phyloP scores from a whole-genome alignment of 441 rosid genomes.

The Syzygium syzygioides region DNA sequence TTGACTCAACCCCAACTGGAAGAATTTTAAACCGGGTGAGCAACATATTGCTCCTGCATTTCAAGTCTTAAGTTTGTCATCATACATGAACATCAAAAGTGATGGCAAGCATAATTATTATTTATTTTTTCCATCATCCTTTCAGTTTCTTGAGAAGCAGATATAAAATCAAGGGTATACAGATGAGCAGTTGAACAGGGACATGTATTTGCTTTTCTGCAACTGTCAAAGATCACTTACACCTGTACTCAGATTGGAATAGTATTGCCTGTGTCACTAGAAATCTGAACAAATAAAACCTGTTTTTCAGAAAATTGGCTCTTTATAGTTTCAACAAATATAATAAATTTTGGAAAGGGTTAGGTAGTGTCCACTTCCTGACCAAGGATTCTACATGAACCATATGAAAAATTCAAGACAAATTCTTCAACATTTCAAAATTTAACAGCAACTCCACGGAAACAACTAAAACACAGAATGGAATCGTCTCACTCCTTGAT shows the following conservation, averaged over 20 bases:
- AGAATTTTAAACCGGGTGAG: conserved; percentile 92
- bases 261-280: not conserved
- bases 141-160: not conserved
- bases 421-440: not conserved
- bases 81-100: not conserved
- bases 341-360: not conserved
- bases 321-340: not conserved
- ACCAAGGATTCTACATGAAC: not conserved
- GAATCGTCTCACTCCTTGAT: not conserved
- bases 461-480: not conserved
- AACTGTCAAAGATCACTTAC: not conserved
- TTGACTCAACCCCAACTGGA: conserved; percentile 96
- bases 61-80: not conserved
- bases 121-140: not conserved
- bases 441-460: not conserved
- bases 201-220: not conserved
- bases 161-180: not conserved
- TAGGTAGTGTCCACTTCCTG: not conserved
- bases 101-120: not conserved
- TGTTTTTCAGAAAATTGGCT: not conserved
- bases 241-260: not conserved
- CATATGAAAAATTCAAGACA: not conserved
- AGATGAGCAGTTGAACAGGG: not conserved
- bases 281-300: not conserved
- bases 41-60: not conserved